Percentiles rank a stretch among this genome's conserved stretches.
phyloP scores from a whole-genome alignment of 331 rosid genomes.

The Quercus tomentella region DNA sequence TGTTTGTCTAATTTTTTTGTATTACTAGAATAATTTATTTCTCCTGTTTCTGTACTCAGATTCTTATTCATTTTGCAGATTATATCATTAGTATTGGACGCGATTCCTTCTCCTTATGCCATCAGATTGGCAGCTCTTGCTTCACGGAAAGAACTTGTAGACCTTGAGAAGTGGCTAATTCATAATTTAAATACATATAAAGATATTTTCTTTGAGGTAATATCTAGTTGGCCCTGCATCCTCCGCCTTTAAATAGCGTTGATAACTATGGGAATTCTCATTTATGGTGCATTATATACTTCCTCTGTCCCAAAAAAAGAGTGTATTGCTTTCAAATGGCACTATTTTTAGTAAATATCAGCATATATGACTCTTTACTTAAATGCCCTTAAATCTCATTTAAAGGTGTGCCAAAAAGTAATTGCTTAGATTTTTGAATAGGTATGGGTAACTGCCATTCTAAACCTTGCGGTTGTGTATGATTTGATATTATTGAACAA shows the following conservation, averaged over 20 bases:
- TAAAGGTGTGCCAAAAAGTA: neutral
- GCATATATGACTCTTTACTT: neutral
- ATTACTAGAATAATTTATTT: neutral
- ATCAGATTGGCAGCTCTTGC: constrained; percentile 89
- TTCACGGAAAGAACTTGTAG: constrained; percentile 69
- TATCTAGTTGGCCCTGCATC: constrained; percentile 5
- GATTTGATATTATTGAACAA: no score
- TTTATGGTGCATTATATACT: neutral
- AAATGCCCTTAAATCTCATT: neutral
- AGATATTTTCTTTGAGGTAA: constrained; percentile 85
- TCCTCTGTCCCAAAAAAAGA: neutral
- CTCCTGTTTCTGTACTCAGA: neutral
- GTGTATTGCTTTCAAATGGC: neutral
- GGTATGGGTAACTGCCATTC: neutral
- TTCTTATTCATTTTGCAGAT: constrained; percentile 50
- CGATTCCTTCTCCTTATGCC: constrained; percentile 66
- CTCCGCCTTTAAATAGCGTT: neutral
- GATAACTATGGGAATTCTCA: neutral
- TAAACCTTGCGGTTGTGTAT: no score
- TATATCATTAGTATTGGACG: constrained; percentile 58
- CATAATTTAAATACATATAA: constrained; percentile 51
- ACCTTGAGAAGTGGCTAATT: constrained; percentile 88
- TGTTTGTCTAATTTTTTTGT: neutral
- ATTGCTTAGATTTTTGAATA: neutral
- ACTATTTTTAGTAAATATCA: neutral